Conservation (phyloP, 139 green algal genomes). For the Chlamydomonas sp. region DNA sequence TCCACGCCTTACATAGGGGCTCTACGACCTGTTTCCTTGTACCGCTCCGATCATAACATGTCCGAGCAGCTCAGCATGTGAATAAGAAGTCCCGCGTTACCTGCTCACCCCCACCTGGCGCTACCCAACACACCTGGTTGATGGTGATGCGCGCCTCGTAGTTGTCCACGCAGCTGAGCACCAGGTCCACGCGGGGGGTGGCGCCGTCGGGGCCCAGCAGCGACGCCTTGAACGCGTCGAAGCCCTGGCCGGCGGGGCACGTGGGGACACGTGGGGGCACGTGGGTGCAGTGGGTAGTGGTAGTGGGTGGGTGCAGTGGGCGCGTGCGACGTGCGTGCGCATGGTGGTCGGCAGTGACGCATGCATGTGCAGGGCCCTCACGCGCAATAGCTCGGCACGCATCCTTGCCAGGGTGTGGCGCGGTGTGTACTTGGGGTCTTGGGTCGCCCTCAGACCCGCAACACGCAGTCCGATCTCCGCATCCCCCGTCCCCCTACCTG, state of each 20-base stretch:
- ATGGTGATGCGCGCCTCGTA: constrained; percentile 98
- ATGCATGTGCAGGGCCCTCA: no score
- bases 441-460: neutral
- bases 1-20: no score
- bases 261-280: neutral
- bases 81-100: no score
- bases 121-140: constrained; percentile 80
- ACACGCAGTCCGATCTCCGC: neutral
- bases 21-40: no score
- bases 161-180: constrained; percentile 98
- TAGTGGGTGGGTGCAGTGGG: neutral
- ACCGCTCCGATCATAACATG: neutral
- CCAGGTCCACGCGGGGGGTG: constrained; percentile 85
- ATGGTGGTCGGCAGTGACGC: no score
- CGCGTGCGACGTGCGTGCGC: neutral
- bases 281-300: neutral
- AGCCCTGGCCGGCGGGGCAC: constrained; percentile 63
- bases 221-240: constrained; percentile 84
- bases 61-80: neutral
- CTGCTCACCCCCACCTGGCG: neutral
- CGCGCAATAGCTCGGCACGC: neutral
- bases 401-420: neutral
- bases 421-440: neutral
- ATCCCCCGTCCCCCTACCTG: constrained; percentile 16
- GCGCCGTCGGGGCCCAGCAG: constrained; percentile 47